Evolutionary conservation across 2,329 filamentous ascomycete species (phyloP), one percentile per base, ranked within the genome.

Genomic region (Clarireedia monteithiana): DNA sequence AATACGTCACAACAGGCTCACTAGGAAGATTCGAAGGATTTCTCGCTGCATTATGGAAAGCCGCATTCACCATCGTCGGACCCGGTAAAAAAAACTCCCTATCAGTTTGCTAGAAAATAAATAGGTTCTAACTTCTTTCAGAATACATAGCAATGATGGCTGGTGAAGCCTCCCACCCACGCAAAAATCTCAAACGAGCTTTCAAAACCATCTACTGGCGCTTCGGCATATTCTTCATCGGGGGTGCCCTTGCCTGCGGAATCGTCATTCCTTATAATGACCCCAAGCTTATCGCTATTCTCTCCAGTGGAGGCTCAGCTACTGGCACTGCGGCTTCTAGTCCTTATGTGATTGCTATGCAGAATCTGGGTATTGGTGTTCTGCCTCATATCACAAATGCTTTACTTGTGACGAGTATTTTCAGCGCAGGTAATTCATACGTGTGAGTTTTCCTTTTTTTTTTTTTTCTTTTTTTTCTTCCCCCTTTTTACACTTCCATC

Each of bases 161-260:
- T 14, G 86, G 85, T 48, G 85, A 88, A 69, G 78, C 84, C 2
- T 75, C 85, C 63, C 81, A 84, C 59, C 85, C 85, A 0, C 78
- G 84, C 4, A 72, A 71, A 10, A 79, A 81, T 48, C 79, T 91
- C 70, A 85, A 85, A 34, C 77, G 77, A 48, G 86, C 86, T 1
- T 89, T 82, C 72, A 88, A 88, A 64, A 84, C 83, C 0, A 84
- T 89, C 6, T 89, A 88, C 71, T 86, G 84, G 68, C 82, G 88
- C 46, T 77, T 90, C 50, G 84, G 81, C 2, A 71, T 82, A 15
- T 89, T 90, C 71, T 89, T 89, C 70, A 77, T 89, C 24, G 76
- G 85, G 1, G 85, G 85, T 5, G 82, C 84, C 2, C 73, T 91
- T 1, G 78, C 77, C 27, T 79, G 87, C 24, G 84, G 84, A 17